Evolutionary conservation across 73 alveolate genomes (phyloP), one percentile per base, ranked within the genome.

Genomic region (Uronychia setigera): DNA sequence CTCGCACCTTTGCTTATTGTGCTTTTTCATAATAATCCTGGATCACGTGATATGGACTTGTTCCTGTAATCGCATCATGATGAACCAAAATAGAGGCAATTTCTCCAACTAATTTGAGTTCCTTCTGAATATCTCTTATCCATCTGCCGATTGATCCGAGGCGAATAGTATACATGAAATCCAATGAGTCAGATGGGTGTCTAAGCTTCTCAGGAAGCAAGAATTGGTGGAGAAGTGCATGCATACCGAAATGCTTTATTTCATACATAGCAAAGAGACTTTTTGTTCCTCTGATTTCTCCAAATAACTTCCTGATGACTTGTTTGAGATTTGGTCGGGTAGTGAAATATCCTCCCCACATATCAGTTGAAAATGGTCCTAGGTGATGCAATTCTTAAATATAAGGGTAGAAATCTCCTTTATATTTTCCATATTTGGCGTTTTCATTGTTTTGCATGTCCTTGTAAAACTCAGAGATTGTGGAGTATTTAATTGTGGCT

Each of bases 271-370:
- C 19, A 46, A 46, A 46, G 67, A 46, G 67, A 19, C n/a, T 46
- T 19, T 19, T 46, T 19, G 19, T 5, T 11, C 67, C 67, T 46
- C 67, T 46, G n/a, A 46, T 11, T 46, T 46, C 67, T 46, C 67
- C 67, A 46, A 80, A 35, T 30, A 84, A 80, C 83, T 91, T 79
- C 86, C 91, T 92, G 32, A 87, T 85, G 78, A 35, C 77, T 80
- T 92, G 91, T 82, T 92, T 92, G 76, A 92, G 84, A 85, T 30
- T 83, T 26, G 96, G 96, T 11, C 94, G 59, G 29, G 96, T 84
- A 29, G 91, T 60, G 79, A 74, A 92, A 87, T 67, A 92, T 1
- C 96, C 96, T 9, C 93, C 88, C 96, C 96, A 92, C 5, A 46
- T 46, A 46, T 46, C 67, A 46, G 67, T 46, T 5, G 19, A 19